Percentiles rank a stretch among this genome's conserved stretches.
phyloP scores from a whole-genome alignment of 352 stramenopile genomes.

The Phytopythium montanum region DNA sequence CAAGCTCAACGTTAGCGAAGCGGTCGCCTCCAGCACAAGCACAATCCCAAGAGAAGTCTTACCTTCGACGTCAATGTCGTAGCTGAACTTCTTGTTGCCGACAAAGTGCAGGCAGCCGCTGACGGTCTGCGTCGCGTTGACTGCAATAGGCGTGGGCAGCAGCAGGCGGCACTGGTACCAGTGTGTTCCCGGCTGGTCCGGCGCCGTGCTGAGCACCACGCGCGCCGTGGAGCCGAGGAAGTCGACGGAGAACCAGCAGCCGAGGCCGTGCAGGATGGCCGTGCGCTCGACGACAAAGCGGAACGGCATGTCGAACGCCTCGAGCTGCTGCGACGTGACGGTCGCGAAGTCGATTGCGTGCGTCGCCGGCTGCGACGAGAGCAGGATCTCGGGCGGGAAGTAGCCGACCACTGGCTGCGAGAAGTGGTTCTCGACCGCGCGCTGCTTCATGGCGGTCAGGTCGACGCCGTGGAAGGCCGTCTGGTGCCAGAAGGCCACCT shows the following conservation, averaged over 20 bases:
- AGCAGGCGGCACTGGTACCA: constrained; percentile 95
- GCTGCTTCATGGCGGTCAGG: constrained; percentile 90
- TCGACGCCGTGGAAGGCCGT: constrained; percentile 97
- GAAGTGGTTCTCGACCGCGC: constrained; percentile 97
- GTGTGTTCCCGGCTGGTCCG: constrained; percentile 67
- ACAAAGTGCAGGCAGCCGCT: constrained; percentile 88
- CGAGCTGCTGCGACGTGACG: constrained; percentile 71
- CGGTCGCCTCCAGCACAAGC: background rate
- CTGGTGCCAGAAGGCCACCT: constrained; percentile 94
- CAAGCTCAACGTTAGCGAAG: background rate
- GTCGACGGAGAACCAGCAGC: constrained; percentile 99
- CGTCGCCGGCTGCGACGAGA: constrained; percentile 46
- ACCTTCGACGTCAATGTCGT: constrained; percentile 91
- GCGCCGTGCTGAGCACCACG: constrained; percentile 86
- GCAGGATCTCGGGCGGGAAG: constrained; percentile 77
- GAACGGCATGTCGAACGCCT: constrained; percentile 91
- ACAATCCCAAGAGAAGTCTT: constrained; percentile 3
- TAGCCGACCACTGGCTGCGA: constrained; percentile 94
- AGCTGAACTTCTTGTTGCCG: constrained; percentile 96
- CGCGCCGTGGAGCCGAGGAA: constrained; percentile 89
- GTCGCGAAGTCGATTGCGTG: constrained; percentile 87
- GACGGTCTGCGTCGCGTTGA: constrained; percentile 89
- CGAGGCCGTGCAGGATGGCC: constrained; percentile 95
- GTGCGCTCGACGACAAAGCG: constrained; percentile 86
- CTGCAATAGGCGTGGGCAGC: constrained; percentile 87